Evolutionary conservation across 1,284 basidiomycete species (phyloP), one percentile per base, ranked within the genome.

Genomic region (Puccinia horiana): DNA sequence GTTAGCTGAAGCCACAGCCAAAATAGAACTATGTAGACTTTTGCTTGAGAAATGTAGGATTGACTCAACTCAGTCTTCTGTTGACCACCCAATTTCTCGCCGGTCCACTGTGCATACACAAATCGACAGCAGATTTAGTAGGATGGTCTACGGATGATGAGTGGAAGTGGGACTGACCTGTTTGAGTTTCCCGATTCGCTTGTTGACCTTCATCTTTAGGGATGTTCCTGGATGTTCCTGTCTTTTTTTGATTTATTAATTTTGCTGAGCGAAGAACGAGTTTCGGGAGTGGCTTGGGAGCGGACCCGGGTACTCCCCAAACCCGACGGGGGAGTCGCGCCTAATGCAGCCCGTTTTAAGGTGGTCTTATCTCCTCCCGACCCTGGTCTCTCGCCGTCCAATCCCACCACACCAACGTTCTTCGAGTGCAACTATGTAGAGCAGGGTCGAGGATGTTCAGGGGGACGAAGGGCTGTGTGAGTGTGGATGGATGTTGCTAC

Each of bases 131-230:
- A n/a, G 32, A 29, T 61, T 26, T 16, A 29, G 32, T n/a, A 54
- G 32, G 49, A 40, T 47, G 14, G 18, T 26, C 14, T 52, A 42
- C 35, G 40, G 18, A 76, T 29, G 63, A 69, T 16, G 6, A 6
- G 2, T 26, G 23, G 44, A 40, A 18, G 26, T 4, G 26, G 20
- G 37, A 73, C 69, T 4, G n/a, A 81, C 79, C 56, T 81, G 79
- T 65, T 81, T 81, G 54, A 81, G 70, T 81, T 81, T 81, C 35
- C 79, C 79, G 32, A 81, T 81, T 44, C 79, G 32, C 44, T 81
- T 81, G 44, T 81, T 81, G 44, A 81, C 79, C 35, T 81, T 81
- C 79, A 81, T 81, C 63, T n/a, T 12, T 44, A 40, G 8, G 67
- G 6, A 2, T 67, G 32, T 18, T 37, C 32, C 40, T 6, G 32